phyloP scores from a whole-genome alignment of 345 rosid genomes.

The Mallotus nudiflorus region DNA sequence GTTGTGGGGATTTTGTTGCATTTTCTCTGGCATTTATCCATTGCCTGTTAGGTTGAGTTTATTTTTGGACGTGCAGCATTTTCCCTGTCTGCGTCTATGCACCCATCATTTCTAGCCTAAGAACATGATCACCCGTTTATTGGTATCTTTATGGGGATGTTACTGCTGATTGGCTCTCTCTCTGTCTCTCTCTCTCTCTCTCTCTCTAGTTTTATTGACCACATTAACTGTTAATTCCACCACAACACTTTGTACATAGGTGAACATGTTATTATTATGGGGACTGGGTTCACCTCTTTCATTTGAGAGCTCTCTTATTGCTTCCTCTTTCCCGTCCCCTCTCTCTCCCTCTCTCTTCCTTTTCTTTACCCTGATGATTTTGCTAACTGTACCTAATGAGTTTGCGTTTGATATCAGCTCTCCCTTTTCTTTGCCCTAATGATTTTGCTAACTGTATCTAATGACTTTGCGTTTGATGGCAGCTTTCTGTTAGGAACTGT shows the following conservation, averaged over 20 bases:
- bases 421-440: not conserved
- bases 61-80: too few relatives aligned
- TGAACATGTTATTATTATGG: not conserved
- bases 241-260: not conserved
- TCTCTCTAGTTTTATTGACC: not conserved
- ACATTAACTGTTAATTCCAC: not conserved
- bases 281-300: not conserved
- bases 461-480: slow-evolving; percentile 29
- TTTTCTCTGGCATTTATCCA: too few relatives aligned
- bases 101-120: not conserved
- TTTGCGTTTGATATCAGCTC: slow-evolving; percentile 56
- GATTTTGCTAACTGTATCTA: slow-evolving; percentile 3
- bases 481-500: slow-evolving; percentile 99
- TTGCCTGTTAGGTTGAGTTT: too few relatives aligned
- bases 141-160: not conserved
- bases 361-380: not conserved
- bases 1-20: too few relatives aligned
- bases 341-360: not conserved
- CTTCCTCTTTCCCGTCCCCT: not conserved
- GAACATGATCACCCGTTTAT: too few relatives aligned
- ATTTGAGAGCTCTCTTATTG: not conserved
- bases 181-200: not conserved
- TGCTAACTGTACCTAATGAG: slow-evolving; percentile 6
- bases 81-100: not conserved
- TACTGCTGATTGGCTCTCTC: not conserved